Evolutionary conservation across 2,329 filamentous ascomycete genomes (phyloP).

Genomic region (Calonectria ilicicola): DNA sequence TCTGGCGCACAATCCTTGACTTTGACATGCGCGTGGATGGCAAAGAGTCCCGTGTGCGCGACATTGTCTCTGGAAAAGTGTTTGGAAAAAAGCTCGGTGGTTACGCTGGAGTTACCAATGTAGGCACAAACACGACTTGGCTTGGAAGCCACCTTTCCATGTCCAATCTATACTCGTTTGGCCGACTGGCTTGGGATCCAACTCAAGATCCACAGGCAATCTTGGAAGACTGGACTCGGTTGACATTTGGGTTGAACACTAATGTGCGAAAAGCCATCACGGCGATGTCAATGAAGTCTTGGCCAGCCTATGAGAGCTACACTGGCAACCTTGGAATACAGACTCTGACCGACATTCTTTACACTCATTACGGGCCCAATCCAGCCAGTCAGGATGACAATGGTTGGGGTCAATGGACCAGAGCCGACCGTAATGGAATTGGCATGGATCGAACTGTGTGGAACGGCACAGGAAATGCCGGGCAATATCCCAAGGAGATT

Average conservation of each 20-base stretch:
- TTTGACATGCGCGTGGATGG: conserved; percentile 74
- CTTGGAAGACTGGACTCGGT: conserved; percentile 73
- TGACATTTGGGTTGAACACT: conserved; percentile 71
- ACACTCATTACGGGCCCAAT: conserved; percentile 73
- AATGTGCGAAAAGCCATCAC: conserved; percentile 70
- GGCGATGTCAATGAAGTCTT: conserved; percentile 74
- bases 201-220: conserved; percentile 55
- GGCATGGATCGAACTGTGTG: conserved; percentile 79
- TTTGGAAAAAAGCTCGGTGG: conserved; percentile 70
- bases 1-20: conserved; percentile 77
- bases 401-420: conserved; percentile 78
- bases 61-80: conserved; percentile 71
- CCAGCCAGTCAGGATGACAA: conserved; percentile 75
- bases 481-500: conserved; percentile 74
- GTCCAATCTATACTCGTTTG: conserved; percentile 79
- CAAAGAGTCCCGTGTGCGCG: conserved; percentile 65
- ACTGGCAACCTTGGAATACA: conserved; percentile 78
- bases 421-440: conserved; percentile 68
- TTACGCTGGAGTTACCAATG: conserved; percentile 75
- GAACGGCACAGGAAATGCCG: conserved; percentile 75
- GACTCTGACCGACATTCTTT: conserved; percentile 75
- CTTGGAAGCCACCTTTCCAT: conserved; percentile 77
- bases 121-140: conserved; percentile 75
- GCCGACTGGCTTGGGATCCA: conserved; percentile 75
- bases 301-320: conserved; percentile 79